phyloP scores from a whole-genome alignment of 1,139 yeast species.

The Geotrichum restrictum region DNA sequence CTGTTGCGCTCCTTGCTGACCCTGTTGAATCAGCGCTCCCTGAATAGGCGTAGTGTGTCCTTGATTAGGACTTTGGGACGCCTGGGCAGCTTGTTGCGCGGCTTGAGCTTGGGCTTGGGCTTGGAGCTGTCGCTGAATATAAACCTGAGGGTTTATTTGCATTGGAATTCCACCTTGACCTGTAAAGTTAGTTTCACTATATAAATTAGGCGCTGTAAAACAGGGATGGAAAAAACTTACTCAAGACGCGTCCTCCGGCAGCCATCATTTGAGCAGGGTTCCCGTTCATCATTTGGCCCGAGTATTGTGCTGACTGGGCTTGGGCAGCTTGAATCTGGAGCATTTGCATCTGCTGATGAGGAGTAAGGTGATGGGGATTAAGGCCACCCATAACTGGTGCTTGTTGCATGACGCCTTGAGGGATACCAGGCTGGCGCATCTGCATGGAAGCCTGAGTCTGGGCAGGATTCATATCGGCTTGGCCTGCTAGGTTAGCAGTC shows the following conservation, averaged over 20 bases:
- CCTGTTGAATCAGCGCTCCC: slow-evolving; percentile 13
- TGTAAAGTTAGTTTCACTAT: background rate
- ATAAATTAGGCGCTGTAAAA: background rate
- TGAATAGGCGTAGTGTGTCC: slow-evolving; percentile 12
- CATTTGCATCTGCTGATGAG: slow-evolving; percentile 14
- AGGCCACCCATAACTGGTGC: slow-evolving; percentile 12
- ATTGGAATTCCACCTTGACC: slow-evolving; percentile 11
- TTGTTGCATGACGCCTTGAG: slow-evolving; percentile 15
- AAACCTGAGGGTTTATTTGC: slow-evolving; percentile 23
- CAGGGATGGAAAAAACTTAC: slow-evolving; percentile 3
- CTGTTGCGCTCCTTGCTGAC: slow-evolving; percentile 8
- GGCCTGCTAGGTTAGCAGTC: background rate
- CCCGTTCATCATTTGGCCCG: slow-evolving; percentile 19
- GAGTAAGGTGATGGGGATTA: background rate
- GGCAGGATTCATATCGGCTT: slow-evolving; percentile 14
- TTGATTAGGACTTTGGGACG: slow-evolving; percentile 10
- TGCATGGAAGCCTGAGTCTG: slow-evolving; percentile 17
- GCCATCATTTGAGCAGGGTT: slow-evolving; percentile 13
- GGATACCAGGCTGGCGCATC: slow-evolving; percentile 15
- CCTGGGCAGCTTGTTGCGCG: slow-evolving; percentile 18
- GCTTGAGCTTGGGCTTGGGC: slow-evolving; percentile 13
- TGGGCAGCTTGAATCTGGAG: slow-evolving; percentile 12
- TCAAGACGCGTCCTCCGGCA: slow-evolving; percentile 15
- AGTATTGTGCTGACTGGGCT: slow-evolving; percentile 9
- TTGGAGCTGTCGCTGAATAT: slow-evolving; percentile 9